Conservation (phyloP, 805 yeast genomes). For the Spathaspora gorwiae region DNA sequence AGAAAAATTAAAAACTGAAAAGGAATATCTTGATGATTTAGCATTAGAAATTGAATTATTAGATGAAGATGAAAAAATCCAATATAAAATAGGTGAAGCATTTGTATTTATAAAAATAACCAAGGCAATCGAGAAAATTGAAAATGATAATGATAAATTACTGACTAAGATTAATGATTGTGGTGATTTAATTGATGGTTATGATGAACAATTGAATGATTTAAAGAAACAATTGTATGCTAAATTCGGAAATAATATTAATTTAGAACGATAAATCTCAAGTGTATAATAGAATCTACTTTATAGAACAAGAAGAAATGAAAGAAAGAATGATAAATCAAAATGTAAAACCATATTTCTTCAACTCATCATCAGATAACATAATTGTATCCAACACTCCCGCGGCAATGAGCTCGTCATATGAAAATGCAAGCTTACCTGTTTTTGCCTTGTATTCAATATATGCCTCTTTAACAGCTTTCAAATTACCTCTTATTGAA, state of each 20-base stretch:
- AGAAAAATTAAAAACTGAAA: slow-evolving; percentile 54
- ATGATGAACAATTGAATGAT: slow-evolving; percentile 51
- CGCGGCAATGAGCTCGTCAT: slow-evolving; percentile 35
- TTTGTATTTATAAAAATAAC: slow-evolving; percentile 67
- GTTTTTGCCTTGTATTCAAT: slow-evolving; percentile 34
- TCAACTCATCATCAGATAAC: background rate
- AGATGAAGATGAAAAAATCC: slow-evolving; percentile 66
- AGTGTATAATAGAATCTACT: background rate
- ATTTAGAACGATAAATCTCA: slow-evolving; percentile 55
- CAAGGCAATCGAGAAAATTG: slow-evolving; percentile 66
- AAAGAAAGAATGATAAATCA: no score
- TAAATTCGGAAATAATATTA: slow-evolving; percentile 85
- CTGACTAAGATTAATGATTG: slow-evolving; percentile 45
- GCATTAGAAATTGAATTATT: slow-evolving; percentile 79
- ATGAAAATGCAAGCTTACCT: slow-evolving; percentile 32
- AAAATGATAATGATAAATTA: slow-evolving; percentile 51
- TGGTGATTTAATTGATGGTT: slow-evolving; percentile 44
- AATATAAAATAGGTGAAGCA: slow-evolving; percentile 77
- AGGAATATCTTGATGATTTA: slow-evolving; percentile 85
- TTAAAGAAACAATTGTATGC: slow-evolving; percentile 77
- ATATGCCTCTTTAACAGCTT: slow-evolving; percentile 42
- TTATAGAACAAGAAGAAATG: slow-evolving; percentile 1
- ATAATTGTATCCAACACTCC: slow-evolving; percentile 9
- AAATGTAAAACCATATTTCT: background rate
- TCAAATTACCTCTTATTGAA: slow-evolving; percentile 39